Conservation (phyloP, 192 early-diverging fungal genomes). For the Coemansia reversa region DNA sequence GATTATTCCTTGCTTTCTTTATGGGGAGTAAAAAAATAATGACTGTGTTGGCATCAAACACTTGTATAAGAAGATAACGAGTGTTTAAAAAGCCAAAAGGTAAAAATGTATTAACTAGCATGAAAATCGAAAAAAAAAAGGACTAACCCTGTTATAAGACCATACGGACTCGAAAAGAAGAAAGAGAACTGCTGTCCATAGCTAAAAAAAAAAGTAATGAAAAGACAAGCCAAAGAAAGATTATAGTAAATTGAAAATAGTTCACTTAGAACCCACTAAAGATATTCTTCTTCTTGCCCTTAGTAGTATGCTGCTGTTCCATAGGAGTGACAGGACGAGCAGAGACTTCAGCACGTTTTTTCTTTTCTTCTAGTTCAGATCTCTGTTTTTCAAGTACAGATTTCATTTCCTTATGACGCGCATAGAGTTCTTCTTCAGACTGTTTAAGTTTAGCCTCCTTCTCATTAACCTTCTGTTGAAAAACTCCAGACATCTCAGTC, state of each 20-base stretch:
- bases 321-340: constrained; percentile 48
- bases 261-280: constrained; percentile 51
- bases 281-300: constrained; percentile 57
- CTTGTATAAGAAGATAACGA: too few relatives aligned
- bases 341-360: constrained; percentile 73
- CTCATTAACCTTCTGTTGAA: constrained; percentile 98
- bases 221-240: background rate
- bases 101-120: background rate
- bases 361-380: constrained; percentile 92
- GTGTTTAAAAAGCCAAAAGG: too few relatives aligned
- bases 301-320: constrained; percentile 52
- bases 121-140: constrained; percentile 8
- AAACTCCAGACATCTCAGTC: constrained; percentile 97
- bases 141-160: background rate
- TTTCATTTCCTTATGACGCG: constrained; percentile 98
- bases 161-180: background rate
- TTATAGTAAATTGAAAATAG: constrained; percentile 5
- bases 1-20: background rate
- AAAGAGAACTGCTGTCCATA: background rate
- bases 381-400: constrained; percentile 93
- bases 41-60: too few relatives aligned
- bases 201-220: background rate
- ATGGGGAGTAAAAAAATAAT: background rate
- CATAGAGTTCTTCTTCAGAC: constrained; percentile 93
- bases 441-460: constrained; percentile 98